These are phyloP conservation scores for Kregervanrija pseudodelftensis DNA, from an alignment of 805 yeast species.

Conservation along the genomic window DNA sequence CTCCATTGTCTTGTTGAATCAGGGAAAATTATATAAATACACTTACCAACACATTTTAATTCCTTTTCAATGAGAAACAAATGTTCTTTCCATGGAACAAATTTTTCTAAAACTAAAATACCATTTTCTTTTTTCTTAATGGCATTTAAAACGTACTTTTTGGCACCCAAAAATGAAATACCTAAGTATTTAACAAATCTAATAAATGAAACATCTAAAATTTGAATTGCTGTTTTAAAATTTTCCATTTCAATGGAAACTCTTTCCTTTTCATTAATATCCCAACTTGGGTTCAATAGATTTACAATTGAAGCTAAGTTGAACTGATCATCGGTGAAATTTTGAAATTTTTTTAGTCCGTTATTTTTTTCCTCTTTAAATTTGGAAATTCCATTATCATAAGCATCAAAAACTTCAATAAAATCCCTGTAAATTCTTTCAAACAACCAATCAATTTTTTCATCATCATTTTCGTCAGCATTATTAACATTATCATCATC, in stretches of 20 bases:
- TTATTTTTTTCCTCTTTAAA: slow-evolving; percentile 31
- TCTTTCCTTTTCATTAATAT: slow-evolving; percentile 50
- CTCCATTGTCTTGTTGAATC: slow-evolving; percentile 72
- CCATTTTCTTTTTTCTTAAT: slow-evolving; percentile 59
- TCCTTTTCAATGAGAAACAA: slow-evolving; percentile 50
- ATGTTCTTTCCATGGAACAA: slow-evolving; percentile 94
- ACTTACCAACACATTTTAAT: slow-evolving; percentile 35
- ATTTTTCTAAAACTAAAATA: slow-evolving; percentile 59
- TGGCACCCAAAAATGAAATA: slow-evolving; percentile 85
- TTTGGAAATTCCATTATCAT: slow-evolving; percentile 82
- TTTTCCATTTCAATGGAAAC: slow-evolving; percentile 40
- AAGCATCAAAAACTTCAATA: slow-evolving; percentile 87
- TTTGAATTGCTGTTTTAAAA: slow-evolving; percentile 59
- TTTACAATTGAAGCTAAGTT: slow-evolving; percentile 71
- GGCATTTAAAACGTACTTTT: slow-evolving; percentile 60
- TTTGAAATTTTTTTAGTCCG: slow-evolving; percentile 30
- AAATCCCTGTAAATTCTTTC: slow-evolving; percentile 73
- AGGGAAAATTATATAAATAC: slow-evolving; percentile 70
- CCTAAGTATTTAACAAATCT: slow-evolving; percentile 64
- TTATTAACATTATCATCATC: slow-evolving; percentile 9
- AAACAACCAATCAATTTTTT: slow-evolving; percentile 54
- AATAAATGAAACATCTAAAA: slow-evolving; percentile 75
- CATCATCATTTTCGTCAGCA: slow-evolving; percentile 25
- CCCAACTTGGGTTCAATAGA: slow-evolving; percentile 77
- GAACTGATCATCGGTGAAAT: slow-evolving; percentile 62